Percentiles rank a stretch among this genome's conserved stretches.
These are phyloP conservation scores for Lecanicillium sp. DNA, from an alignment of 2,329 filamentous ascomycete genomes.

Conservation along the genomic window DNA sequence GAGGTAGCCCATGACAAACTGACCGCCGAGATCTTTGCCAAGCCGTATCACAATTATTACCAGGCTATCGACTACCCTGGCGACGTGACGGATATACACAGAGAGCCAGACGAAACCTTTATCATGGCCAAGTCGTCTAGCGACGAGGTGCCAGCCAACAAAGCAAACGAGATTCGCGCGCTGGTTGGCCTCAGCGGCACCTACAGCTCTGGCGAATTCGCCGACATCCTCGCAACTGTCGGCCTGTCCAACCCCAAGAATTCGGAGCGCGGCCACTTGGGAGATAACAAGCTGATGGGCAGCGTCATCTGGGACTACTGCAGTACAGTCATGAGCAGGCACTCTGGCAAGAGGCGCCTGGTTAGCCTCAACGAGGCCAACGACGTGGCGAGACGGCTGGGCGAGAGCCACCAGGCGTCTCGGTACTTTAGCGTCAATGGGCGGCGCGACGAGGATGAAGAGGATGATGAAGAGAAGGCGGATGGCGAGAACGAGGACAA, in stretches of 20 bases:
- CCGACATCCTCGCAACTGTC: constrained; percentile 18
- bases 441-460: constrained; percentile 18
- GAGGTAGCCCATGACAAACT: constrained; percentile 57
- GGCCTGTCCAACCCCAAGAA: constrained; percentile 14
- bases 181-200: constrained; percentile 19
- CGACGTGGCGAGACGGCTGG: constrained; percentile 48
- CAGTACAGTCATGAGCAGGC: constrained; percentile 20
- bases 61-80: constrained; percentile 2
- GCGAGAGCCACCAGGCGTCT: constrained; percentile 36
- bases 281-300: constrained; percentile 4
- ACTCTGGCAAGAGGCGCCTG: constrained; percentile 35
- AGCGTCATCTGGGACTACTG: constrained; percentile 27
- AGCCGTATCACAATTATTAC: not conserved
- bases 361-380: constrained; percentile 50
- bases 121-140: constrained; percentile 5
- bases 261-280: constrained; percentile 5
- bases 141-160: constrained; percentile 1
- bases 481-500: constrained; percentile 15
- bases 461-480: constrained; percentile 16
- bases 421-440: constrained; percentile 28
- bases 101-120: constrained; percentile 7
- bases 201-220: constrained; percentile 18
- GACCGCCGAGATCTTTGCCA: constrained; percentile 29
- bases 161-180: constrained; percentile 13
- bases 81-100: not conserved